Base-by-base conservation (phyloP, 495 filamentous ascomycete species). In the Hypoxylon trugodes region DNA sequence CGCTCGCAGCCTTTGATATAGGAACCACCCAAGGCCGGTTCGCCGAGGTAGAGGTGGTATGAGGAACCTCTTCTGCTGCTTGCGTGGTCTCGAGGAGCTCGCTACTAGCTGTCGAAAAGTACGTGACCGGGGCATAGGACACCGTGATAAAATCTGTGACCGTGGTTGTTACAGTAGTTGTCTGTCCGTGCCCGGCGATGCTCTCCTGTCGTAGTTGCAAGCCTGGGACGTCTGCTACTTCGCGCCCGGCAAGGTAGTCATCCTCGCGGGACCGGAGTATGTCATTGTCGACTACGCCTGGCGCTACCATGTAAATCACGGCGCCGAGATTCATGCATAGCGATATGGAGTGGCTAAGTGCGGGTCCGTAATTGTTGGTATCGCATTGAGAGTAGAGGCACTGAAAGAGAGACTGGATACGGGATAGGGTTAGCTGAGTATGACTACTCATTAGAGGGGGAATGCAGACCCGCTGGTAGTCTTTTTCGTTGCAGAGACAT, bases 181-280 rank as follows among this genome's bases (percentile, higher is more conserved):
- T 61, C 15, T 28, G 38, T 12, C 57, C 52, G 2, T 28, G 21
- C 1, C 35, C 60, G 6, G 52, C 28, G 28, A 59, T 26, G 36
- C 70, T 73, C 50, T 66, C 64, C 24, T 68, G 61, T n/a, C 64
- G 64, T n/a, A 72, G 22, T 2, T 68, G 69, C 6, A 72, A 38
- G 8, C 64, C 60, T 7, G 69, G 69, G 2, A 72, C 50, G 2
- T 68, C 59, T 21, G 57, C 36, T 13, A 72, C 56, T 37, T 70
- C 68, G 12, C 61, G 68, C 7, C 74, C 73, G 35, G 71, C 73
- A 3, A 72, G 66, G 47, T 75, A 74, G 37, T 74, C 71, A 8
- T 61, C 68, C 51, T 77, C 74, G 10, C 73, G 68, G 36, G 66
- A 66, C 6, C 65, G 66, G 10, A 76, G 69, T 2, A 64, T 38